These are phyloP conservation scores for Tieghemostelium lacteum DNA, from an alignment of 78 protist species.

Conservation along the genomic window DNA sequence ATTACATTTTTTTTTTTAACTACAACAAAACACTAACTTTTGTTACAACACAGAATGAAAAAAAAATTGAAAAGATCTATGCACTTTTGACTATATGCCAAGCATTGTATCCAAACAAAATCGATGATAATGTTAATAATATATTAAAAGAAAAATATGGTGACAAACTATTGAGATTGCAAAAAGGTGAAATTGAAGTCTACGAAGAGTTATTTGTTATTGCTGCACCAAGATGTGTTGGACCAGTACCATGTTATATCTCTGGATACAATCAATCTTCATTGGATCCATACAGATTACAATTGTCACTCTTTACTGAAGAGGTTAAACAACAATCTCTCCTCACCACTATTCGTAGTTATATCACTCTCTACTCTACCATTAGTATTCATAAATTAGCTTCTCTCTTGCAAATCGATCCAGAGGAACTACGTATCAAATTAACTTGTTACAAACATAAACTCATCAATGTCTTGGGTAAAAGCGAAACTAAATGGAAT, in stretches of 20 bases:
- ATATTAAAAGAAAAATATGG: constrained; percentile 85
- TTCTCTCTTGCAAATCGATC: constrained; percentile 71
- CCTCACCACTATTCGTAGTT: constrained; percentile 88
- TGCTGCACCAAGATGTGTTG: constrained; percentile 88
- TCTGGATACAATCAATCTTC: constrained; percentile 56
- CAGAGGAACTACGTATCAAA: constrained; percentile 64
- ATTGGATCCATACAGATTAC: constrained; percentile 70
- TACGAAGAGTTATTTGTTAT: constrained; percentile 82
- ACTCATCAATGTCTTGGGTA: constrained; percentile 57
- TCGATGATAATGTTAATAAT: constrained; percentile 85
- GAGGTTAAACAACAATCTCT: constrained; percentile 82
- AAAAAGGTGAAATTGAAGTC: constrained; percentile 73
- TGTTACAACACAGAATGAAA: constrained; percentile 52
- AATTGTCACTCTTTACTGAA: constrained; percentile 65
- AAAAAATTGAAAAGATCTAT: constrained; percentile 93
- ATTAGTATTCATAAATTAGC: constrained; percentile 81
- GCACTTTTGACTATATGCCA: constrained; percentile 87
- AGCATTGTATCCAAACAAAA: constrained; percentile 88
- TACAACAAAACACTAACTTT: not conserved
- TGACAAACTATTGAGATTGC: constrained; percentile 84
- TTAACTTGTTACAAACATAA: constrained; percentile 90
- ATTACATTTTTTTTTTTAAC: not conserved
- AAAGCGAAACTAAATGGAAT: constrained; percentile 38
- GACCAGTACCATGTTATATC: constrained; percentile 72
- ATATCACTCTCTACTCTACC: constrained; percentile 91